Conservation (phyloP, 2,329 filamentous ascomycete genomes). For the Arthrobotrys entomopaga region DNA sequence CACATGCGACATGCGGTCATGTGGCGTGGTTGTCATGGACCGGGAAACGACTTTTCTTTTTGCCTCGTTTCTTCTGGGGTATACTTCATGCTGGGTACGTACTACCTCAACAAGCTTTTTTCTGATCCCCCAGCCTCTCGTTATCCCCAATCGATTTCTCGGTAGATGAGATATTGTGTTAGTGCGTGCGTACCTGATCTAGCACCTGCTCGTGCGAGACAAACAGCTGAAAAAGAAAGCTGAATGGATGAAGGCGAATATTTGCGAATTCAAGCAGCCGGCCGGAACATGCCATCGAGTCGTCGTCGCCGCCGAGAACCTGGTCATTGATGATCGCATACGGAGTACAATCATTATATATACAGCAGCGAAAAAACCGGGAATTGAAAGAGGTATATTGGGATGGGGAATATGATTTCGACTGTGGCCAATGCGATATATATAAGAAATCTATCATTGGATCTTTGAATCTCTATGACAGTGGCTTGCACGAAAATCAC, state of each 20-base stretch:
- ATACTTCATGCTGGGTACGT: too few relatives aligned
- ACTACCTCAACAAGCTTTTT: neutral
- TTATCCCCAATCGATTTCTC: conserved; percentile 17
- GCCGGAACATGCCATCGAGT: neutral
- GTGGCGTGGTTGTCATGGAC: conserved; percentile 40
- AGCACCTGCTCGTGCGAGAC: neutral
- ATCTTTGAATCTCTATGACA: neutral
- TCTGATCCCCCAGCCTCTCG: neutral
- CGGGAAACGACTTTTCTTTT: neutral
- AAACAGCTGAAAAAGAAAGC: neutral
- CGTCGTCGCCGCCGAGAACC: neutral
- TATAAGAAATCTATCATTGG: neutral
- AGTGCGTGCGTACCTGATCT: conserved; percentile 1
- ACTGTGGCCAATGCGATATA: conserved; percentile 27
- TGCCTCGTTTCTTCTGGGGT: too few relatives aligned
- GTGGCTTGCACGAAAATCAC: conserved; percentile 50
- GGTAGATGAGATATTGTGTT: conserved; percentile 27
- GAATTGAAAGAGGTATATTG: neutral
- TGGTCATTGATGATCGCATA: neutral
- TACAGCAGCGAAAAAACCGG: neutral
- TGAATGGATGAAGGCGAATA: neutral
- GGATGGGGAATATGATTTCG: neutral
- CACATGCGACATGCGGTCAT: conserved; percentile 12
- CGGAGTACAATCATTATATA: too few relatives aligned
- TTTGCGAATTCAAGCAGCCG: neutral